Evolutionary conservation across 2,329 filamentous ascomycete species (phyloP).

Genomic region (Pyrenophora seminiperda): DNA sequence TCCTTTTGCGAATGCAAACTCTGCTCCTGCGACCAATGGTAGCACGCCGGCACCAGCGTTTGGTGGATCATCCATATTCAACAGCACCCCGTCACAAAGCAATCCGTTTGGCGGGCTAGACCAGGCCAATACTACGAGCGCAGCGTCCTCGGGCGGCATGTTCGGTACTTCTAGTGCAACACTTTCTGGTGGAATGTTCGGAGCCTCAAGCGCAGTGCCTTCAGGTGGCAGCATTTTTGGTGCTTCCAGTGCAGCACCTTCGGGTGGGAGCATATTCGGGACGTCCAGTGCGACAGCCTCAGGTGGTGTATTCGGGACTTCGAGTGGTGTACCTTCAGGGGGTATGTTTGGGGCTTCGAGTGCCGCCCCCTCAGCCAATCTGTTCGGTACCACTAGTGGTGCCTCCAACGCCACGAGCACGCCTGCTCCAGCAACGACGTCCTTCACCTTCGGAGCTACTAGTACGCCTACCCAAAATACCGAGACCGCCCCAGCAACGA

Average conservation of each 20-base stretch:
- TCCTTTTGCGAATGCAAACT: constrained; percentile 28
- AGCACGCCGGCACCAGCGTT: constrained; percentile 18
- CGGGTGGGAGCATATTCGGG: constrained; percentile 1
- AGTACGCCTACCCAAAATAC: constrained; percentile 20
- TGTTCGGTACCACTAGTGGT: constrained; percentile 22
- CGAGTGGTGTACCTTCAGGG: constrained; percentile 10
- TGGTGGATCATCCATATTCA: constrained; percentile 23
- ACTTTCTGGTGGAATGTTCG: constrained; percentile 5
- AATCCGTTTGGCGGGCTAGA: constrained; percentile 28
- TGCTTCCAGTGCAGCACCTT: constrained; percentile 3
- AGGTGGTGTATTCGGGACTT: constrained; percentile 21
- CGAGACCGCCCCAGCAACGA: constrained; percentile 20
- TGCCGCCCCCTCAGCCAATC: constrained; percentile 17
- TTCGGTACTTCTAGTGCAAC: constrained; percentile 8
- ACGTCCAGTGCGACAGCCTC: constrained; percentile 2
- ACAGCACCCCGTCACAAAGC: constrained; percentile 23
- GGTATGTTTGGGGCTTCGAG: constrained; percentile 25
- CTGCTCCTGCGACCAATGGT: constrained; percentile 31
- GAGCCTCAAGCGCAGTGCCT: constrained; percentile 13
- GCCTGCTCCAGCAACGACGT: constrained; percentile 20
- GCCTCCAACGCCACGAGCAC: constrained; percentile 20
- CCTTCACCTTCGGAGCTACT: constrained; percentile 24
- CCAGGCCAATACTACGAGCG: constrained; percentile 21
- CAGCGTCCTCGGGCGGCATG: constrained; percentile 5
- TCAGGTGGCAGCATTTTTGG: constrained; percentile 13